Conservation (phyloP, 2,329 filamentous ascomycete species). For the Penicillium decumbens region DNA sequence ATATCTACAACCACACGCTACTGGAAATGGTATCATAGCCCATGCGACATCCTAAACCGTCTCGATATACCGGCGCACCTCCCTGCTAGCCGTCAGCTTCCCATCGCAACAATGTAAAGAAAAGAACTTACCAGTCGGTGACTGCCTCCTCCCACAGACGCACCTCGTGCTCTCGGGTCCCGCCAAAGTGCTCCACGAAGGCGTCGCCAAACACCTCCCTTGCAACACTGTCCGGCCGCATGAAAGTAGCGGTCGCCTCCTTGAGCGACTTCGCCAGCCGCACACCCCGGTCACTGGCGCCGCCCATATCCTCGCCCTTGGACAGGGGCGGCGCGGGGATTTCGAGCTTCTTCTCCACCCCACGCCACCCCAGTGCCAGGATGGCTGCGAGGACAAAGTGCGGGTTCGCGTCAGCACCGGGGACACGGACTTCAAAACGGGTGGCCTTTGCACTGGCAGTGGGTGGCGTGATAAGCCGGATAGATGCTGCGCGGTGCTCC, state of each 20-base stretch:
- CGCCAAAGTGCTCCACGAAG: conserved; percentile 93
- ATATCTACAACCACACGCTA: not conserved
- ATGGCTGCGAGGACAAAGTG: conserved; percentile 83
- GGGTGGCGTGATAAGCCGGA: conserved; percentile 84
- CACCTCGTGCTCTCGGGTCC: conserved; percentile 87
- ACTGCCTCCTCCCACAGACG: conserved; percentile 91
- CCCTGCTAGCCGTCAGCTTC: conserved; percentile 48
- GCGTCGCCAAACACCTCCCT: conserved; percentile 88
- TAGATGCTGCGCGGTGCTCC: conserved; percentile 87
- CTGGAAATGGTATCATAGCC: not conserved
- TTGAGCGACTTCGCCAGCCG: conserved; percentile 78
- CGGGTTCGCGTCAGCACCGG: conserved; percentile 90
- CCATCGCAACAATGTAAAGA: not conserved
- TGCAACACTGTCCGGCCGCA: conserved; percentile 74
- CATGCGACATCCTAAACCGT: conserved; percentile 51
- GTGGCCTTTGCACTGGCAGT: conserved; percentile 80
- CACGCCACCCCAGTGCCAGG: conserved; percentile 81
- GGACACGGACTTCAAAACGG: conserved; percentile 85
- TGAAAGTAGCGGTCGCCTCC: conserved; percentile 78
- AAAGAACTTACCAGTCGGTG: conserved; percentile 76
- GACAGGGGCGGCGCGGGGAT: conserved; percentile 78
- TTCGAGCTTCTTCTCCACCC: conserved; percentile 84
- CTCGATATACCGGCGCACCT: conserved; percentile 73
- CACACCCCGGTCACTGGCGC: conserved; percentile 64
- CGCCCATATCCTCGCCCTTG: conserved; percentile 77